Conservation (phyloP, 495 filamentous ascomycete species). For the Trichoderma gamsii region DNA sequence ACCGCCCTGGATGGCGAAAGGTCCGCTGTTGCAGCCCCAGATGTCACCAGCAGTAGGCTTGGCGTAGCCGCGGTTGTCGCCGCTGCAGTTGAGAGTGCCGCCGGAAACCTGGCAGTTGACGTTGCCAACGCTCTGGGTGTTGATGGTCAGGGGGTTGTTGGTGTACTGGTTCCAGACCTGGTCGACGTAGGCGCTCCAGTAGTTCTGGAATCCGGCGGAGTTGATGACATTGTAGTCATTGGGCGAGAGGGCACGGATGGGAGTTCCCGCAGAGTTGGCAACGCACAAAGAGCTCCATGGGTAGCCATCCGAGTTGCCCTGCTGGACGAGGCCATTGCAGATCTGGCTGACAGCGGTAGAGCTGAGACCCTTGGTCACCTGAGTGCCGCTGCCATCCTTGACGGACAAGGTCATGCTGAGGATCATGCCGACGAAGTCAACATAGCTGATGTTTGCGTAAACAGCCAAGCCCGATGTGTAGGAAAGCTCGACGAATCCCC, state of each 20-base stretch:
- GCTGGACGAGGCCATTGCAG: constrained; percentile 32
- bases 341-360: constrained; percentile 29
- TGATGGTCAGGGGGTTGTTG: constrained; percentile 31
- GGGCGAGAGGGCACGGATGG: constrained; percentile 37
- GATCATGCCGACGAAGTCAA: constrained; percentile 43
- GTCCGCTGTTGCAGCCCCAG: constrained; percentile 44
- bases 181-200: constrained; percentile 37
- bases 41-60: constrained; percentile 37
- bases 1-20: constrained; percentile 28
- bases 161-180: constrained; percentile 36
- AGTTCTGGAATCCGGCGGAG: constrained; percentile 25
- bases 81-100: constrained; percentile 30
- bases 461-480: constrained; percentile 27
- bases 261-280: constrained; percentile 25
- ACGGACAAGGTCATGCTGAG: constrained; percentile 35
- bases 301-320: constrained; percentile 29
- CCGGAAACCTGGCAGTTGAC: constrained; percentile 33
- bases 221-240: constrained; percentile 29
- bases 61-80: constrained; percentile 36
- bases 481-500: constrained; percentile 44
- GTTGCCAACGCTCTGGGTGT: constrained; percentile 33
- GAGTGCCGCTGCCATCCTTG: constrained; percentile 24
- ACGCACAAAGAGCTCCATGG: constrained; percentile 38
- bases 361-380: constrained; percentile 31
- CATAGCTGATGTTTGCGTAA: constrained; percentile 42